These are phyloP conservation scores for Hypoxylon sp. DNA, from an alignment of 2,329 filamentous ascomycete genomes.

Conservation along the genomic window DNA sequence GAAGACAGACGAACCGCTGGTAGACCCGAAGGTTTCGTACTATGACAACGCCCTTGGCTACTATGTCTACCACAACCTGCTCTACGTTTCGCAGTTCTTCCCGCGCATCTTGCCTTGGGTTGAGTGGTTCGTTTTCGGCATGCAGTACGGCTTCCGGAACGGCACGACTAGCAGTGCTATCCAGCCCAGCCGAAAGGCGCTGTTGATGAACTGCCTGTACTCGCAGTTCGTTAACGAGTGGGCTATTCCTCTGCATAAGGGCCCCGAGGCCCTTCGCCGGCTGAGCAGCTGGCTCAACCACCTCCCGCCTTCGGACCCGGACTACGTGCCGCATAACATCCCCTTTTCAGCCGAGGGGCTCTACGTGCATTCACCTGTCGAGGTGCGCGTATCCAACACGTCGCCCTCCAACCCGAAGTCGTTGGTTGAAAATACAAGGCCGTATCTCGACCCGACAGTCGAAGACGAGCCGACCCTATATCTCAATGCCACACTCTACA, in stretches of 20 bases:
- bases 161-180: slow-evolving; percentile 79
- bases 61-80: slow-evolving; percentile 90
- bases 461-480: slow-evolving; percentile 82
- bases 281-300: slow-evolving; percentile 88
- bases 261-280: slow-evolving; percentile 87
- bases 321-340: slow-evolving; percentile 77
- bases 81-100: slow-evolving; percentile 83
- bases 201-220: slow-evolving; percentile 97
- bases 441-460: slow-evolving; percentile 78
- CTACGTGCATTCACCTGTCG: slow-evolving; percentile 90
- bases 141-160: slow-evolving; percentile 93
- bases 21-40: slow-evolving; percentile 76
- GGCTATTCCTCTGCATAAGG: slow-evolving; percentile 88
- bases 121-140: slow-evolving; percentile 96
- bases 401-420: slow-evolving; percentile 57
- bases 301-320: slow-evolving; percentile 72
- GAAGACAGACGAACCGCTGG: slow-evolving; percentile 75
- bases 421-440: slow-evolving; percentile 53
- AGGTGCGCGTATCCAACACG: slow-evolving; percentile 89
- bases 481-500: slow-evolving; percentile 90
- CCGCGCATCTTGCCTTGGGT: slow-evolving; percentile 88
- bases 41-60: slow-evolving; percentile 88
- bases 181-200: slow-evolving; percentile 82
- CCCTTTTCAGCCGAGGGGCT: slow-evolving; percentile 85
- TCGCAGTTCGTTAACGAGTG: slow-evolving; percentile 99